Percentiles rank a stretch among this genome's conserved stretches.
These are phyloP conservation scores for Plenodomus tracheiphilus DNA, from an alignment of 2,329 filamentous ascomycete genomes.

Conservation along the genomic window DNA sequence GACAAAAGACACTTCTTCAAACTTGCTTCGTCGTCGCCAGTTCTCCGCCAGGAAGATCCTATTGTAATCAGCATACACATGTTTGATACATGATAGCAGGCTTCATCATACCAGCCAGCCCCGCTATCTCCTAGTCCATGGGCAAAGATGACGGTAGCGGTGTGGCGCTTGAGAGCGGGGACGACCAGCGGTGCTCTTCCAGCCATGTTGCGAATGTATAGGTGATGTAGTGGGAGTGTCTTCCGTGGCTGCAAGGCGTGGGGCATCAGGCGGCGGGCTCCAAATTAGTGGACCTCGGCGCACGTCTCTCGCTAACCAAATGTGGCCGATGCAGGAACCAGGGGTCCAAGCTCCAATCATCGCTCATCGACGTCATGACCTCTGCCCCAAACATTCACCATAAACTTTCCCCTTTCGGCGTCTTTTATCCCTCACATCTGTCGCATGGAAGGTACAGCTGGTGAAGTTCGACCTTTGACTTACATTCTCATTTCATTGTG, in stretches of 20 bases:
- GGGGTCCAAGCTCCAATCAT: slow-evolving; percentile 37
- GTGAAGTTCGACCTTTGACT: neutral
- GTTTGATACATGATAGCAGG: neutral
- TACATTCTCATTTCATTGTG: neutral
- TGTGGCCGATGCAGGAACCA: slow-evolving; percentile 18
- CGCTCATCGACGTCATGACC: slow-evolving; percentile 37
- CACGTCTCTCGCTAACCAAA: slow-evolving; percentile 16
- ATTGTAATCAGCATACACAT: slow-evolving; percentile 16
- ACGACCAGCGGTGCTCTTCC: slow-evolving; percentile 65
- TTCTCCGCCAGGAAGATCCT: slow-evolving; percentile 81
- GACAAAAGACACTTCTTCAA: slow-evolving; percentile 90
- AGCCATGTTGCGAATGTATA: slow-evolving; percentile 26
- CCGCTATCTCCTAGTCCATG: slow-evolving; percentile 87
- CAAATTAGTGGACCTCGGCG: slow-evolving; percentile 21
- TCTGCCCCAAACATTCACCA: slow-evolving; percentile 13
- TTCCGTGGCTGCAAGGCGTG: slow-evolving; percentile 14
- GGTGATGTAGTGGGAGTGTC: slow-evolving; percentile 1
- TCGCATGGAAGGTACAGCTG: neutral
- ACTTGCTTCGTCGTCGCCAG: slow-evolving; percentile 77
- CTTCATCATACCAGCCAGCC: slow-evolving; percentile 65
- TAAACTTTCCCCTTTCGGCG: slow-evolving; percentile 2
- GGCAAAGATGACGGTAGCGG: slow-evolving; percentile 90
- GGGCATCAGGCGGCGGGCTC: slow-evolving; percentile 11
- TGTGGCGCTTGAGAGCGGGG: slow-evolving; percentile 80
- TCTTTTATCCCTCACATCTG: slow-evolving; percentile 2